A percentile compares a stretch with the other conserved stretches of the same genome.
phyloP scores from a whole-genome alignment of 257 asterid genomes.

The Cynanchum wilfordii region DNA sequence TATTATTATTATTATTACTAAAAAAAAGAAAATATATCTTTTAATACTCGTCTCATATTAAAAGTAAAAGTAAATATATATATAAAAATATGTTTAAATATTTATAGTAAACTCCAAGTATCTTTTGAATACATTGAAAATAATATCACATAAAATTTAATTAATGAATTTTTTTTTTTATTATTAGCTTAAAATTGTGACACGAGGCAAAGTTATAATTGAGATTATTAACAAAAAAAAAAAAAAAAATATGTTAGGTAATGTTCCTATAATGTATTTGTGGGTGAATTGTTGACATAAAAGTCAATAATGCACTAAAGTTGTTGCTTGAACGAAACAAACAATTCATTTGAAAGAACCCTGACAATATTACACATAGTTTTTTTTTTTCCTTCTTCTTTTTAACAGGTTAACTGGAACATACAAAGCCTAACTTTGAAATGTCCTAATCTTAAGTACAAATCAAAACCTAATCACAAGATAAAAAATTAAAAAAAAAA shows the following conservation, averaged over 20 bases:
- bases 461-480: conserved; percentile 38
- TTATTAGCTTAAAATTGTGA: too few species aligned
- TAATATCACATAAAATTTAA: too few species aligned
- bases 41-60: too few species aligned
- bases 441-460: conserved; percentile 51
- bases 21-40: not conserved
- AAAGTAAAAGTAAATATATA: too few species aligned
- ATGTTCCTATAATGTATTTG: not conserved
- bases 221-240: not conserved
- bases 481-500: too few species aligned
- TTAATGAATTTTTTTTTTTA: too few species aligned
- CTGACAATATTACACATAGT: conserved; percentile 41
- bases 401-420: conserved; percentile 39
- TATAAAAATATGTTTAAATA: too few species aligned
- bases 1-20: not conserved
- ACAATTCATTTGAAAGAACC: conserved; percentile 46
- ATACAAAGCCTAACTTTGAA: conserved; percentile 35
- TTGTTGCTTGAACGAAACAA: conserved; percentile 38
- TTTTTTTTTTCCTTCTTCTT: conserved; percentile 5
- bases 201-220: too few species aligned
- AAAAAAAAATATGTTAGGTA: not conserved
- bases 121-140: too few species aligned
- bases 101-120: too few species aligned
- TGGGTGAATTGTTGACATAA: not conserved
- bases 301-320: not conserved